Conservation (phyloP, 2,329 filamentous ascomycete genomes). For the Helminthosporium solani region DNA sequence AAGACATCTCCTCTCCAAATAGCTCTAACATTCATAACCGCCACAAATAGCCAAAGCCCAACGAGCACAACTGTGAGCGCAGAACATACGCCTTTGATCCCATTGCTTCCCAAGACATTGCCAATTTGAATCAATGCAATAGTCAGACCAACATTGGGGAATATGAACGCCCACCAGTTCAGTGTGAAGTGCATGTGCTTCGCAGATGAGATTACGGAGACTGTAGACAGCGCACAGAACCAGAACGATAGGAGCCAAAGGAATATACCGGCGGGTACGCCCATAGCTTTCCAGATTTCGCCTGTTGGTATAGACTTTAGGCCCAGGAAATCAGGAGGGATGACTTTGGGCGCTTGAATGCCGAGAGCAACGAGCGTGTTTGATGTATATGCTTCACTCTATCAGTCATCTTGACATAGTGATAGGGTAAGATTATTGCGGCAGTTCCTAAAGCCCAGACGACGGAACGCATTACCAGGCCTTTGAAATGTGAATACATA, state of each 20-base stretch:
- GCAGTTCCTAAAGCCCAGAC: too few species aligned
- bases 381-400: slow-evolving; percentile 19
- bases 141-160: slow-evolving; percentile 62
- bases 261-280: slow-evolving; percentile 47
- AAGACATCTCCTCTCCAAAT: slow-evolving; percentile 51
- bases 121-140: slow-evolving; percentile 57
- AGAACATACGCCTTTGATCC: slow-evolving; percentile 54
- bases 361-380: slow-evolving; percentile 44
- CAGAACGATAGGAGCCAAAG: slow-evolving; percentile 52
- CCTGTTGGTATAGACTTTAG: slow-evolving; percentile 35
- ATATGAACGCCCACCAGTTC: slow-evolving; percentile 61
- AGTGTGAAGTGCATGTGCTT: slow-evolving; percentile 42
- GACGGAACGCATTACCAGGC: background rate
- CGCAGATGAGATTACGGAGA: slow-evolving; percentile 40
- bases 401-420: background rate
- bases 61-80: slow-evolving; percentile 58
- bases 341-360: slow-evolving; percentile 39
- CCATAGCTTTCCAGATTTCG: slow-evolving; percentile 44
- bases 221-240: slow-evolving; percentile 49
- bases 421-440: too few species aligned
- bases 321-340: slow-evolving; percentile 37
- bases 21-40: slow-evolving; percentile 52
- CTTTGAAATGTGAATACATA: background rate
- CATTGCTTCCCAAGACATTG: slow-evolving; percentile 52
- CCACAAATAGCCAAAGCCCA: slow-evolving; percentile 56